Evolutionary conservation across 192 early-diverging fungal species (phyloP).

Genomic region (Gaertneriomyces sp.): DNA sequence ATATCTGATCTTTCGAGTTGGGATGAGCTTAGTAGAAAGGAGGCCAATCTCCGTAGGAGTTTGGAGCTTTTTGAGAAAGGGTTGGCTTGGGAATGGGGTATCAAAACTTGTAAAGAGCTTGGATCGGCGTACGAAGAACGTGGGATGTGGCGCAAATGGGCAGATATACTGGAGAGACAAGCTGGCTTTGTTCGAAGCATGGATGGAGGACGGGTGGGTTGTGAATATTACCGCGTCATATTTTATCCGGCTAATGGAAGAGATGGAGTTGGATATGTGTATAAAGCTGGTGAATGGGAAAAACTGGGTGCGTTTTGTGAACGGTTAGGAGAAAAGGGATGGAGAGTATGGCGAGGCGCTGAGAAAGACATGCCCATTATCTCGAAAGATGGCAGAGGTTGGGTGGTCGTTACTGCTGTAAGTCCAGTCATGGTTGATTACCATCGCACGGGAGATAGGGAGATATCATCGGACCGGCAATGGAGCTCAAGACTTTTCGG

Average conservation of each 20-base stretch:
- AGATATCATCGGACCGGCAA: no score
- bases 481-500: slow-evolving; percentile 26
- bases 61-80: slow-evolving; percentile 61
- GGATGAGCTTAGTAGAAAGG: slow-evolving; percentile 64
- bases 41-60: slow-evolving; percentile 55
- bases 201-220: neutral
- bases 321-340: slow-evolving; percentile 60
- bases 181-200: slow-evolving; percentile 50
- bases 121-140: slow-evolving; percentile 53
- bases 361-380: slow-evolving; percentile 29
- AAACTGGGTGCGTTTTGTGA: slow-evolving; percentile 69
- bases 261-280: slow-evolving; percentile 66
- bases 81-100: slow-evolving; percentile 69
- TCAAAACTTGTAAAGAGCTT: slow-evolving; percentile 63
- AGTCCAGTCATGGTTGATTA: slow-evolving; percentile 52
- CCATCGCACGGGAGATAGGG: slow-evolving; percentile 17
- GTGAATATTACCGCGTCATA: slow-evolving; percentile 66
- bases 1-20: slow-evolving; percentile 67
- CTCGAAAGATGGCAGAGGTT: slow-evolving; percentile 53
- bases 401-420: slow-evolving; percentile 67
- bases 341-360: slow-evolving; percentile 35
- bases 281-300: slow-evolving; percentile 71
- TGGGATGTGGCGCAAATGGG: slow-evolving; percentile 44
- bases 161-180: slow-evolving; percentile 53
- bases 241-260: slow-evolving; percentile 53